Base-by-base conservation (phyloP, 208 protist species). In the Leishmania martiniquensis region DNA sequence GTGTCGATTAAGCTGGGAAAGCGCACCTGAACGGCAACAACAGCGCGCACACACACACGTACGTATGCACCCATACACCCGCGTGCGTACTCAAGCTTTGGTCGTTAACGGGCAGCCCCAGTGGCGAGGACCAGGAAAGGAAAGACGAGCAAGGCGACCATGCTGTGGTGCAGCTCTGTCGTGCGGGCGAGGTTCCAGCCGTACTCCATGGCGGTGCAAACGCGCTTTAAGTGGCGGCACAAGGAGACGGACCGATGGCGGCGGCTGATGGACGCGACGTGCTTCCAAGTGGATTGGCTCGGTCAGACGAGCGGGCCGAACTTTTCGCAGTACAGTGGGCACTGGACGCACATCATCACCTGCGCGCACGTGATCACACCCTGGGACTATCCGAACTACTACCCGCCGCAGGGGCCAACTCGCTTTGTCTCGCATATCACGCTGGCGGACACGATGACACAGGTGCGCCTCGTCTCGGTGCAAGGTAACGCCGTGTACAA, bases 311-410 rank as follows among this genome's bases (percentile, higher is more conserved):
- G 86, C 29, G 94, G 94, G 25, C 89, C 86, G n/a, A 93, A 71
- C 59, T 90, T 97, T 74, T 84, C 84, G 15, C 92, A 96, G 77
- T 97, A 94, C 84, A 84, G 92, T 65, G 92, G 94, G 12, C 90
- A 97, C 90, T 97, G 94, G 92, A 92, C 90, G 37, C 94, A 97
- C 77, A 82, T 97, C 17, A 42, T 97, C 22, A 96, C 92, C n/a
- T 97, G 94, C 68, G 94, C 94, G 13, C 94, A 97, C 80, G 94
- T 97, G 42, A 89, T 97, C 49, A 95, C 89, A 57, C 94, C 94
- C 15, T 97, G 94, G 94, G 92, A 97, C 79, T 97, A 97, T 76
- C 94, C 94, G 7, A 97, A 97, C 76, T 97, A 90, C 80, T 97
- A 97, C 76, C 91, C 94, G 2, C 85, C 92, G 42, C 81, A 88